phyloP scores from a whole-genome alignment of 2,329 filamentous ascomycete species.

The Diaporthe vaccinii region DNA sequence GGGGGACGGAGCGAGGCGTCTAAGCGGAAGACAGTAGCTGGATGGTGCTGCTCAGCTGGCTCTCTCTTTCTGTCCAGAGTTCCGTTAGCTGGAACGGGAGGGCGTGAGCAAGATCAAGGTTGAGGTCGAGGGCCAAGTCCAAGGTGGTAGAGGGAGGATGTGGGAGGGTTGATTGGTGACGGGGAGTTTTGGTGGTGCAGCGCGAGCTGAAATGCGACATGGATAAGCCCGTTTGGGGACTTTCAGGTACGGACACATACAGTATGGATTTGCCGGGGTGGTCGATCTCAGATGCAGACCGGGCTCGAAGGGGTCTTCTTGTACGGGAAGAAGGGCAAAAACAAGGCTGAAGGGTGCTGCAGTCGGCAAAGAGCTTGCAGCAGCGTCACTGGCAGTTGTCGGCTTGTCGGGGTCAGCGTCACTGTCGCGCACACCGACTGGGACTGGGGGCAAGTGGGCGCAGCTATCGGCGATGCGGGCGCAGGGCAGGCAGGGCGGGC shows the following conservation, averaged over 20 bases:
- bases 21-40: not conserved
- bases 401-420: not conserved
- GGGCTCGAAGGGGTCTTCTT: constrained; percentile 21
- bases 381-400: constrained; percentile 28
- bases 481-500: constrained; percentile 4
- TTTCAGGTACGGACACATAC: constrained; percentile 27
- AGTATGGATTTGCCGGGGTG: constrained; percentile 28
- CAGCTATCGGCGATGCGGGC: constrained; percentile 30
- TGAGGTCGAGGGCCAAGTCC: not conserved
- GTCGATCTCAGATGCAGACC: constrained; percentile 30
- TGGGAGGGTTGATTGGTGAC: constrained; percentile 29
- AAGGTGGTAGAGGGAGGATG: constrained; percentile 22
- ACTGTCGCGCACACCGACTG: constrained; percentile 8
- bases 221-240: constrained; percentile 20
- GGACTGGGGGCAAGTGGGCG: constrained; percentile 5
- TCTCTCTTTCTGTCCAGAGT: not conserved
- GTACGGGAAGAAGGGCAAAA: constrained; percentile 17
- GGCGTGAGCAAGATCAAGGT: constrained; percentile 14
- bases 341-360: constrained; percentile 30
- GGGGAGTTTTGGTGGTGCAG: constrained; percentile 30
- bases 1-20: not conserved
- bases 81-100: constrained; percentile 2
- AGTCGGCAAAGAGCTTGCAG: constrained; percentile 15
- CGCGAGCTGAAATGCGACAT: constrained; percentile 32
- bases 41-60: not conserved